phyloP scores from a whole-genome alignment of 257 asterid species.

The Lycium ferocissimum region DNA sequence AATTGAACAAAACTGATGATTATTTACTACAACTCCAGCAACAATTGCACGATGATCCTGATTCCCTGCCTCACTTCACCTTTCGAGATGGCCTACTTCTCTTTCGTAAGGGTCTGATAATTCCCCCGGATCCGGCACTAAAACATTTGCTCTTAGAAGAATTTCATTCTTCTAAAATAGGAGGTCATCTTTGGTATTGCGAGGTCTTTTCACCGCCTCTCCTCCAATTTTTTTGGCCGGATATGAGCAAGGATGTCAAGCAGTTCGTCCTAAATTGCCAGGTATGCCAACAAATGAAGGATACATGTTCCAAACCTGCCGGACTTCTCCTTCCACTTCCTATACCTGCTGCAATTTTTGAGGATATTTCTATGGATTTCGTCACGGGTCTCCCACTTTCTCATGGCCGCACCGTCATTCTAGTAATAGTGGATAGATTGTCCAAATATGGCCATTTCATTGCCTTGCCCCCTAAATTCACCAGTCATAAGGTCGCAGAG shows the following conservation, averaged over 20 bases:
- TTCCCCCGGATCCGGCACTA: neutral
- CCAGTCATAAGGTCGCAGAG: neutral
- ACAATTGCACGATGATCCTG: no score
- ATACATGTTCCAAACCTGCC: neutral
- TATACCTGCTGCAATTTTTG: neutral
- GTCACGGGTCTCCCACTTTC: neutral
- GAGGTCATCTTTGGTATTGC: neutral
- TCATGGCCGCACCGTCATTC: neutral
- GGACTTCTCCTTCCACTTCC: neutral
- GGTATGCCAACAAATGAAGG: neutral
- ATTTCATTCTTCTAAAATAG: neutral
- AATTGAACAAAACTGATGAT: neutral
- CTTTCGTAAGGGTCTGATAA: neutral
- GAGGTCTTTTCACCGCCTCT: neutral
- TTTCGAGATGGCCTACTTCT: neutral
- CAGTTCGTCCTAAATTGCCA: neutral
- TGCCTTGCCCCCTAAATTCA: neutral
- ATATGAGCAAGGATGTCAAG: neutral
- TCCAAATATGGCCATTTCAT: neutral
- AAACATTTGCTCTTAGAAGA: neutral
- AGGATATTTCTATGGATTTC: neutral
- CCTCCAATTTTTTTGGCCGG: neutral
- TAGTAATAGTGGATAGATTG: neutral
- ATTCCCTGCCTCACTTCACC: neutral
- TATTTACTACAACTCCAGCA: slow-evolving; percentile 10